phyloP scores from a whole-genome alignment of 139 green algal species.

The Chlamydomonas urium region DNA sequence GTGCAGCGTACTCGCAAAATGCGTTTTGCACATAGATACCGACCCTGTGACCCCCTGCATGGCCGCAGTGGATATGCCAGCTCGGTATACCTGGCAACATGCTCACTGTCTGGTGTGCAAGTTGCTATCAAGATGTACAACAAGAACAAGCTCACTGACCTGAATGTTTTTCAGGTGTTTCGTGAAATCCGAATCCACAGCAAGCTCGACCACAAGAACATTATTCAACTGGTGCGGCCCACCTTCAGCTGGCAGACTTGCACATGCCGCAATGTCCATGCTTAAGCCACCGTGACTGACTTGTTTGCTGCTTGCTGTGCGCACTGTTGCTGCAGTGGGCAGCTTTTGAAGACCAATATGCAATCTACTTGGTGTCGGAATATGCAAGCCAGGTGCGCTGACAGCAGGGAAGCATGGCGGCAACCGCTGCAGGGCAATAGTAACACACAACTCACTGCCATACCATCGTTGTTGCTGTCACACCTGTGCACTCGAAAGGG shows the following conservation, averaged over 20 bases:
- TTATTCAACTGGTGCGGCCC: conserved; percentile 53
- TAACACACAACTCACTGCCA: too few species aligned
- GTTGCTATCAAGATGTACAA: conserved; percentile 52
- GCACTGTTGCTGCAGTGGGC: conserved; percentile 51
- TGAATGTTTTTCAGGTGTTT: conserved; percentile 49
- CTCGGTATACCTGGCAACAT: conserved; percentile 46
- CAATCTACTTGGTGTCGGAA: conserved; percentile 38
- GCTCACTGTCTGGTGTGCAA: conserved; percentile 28
- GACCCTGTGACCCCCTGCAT: too few species aligned
- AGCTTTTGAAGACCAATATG: conserved; percentile 51
- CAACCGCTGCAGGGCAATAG: too few species aligned
- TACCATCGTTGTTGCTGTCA: too few species aligned
- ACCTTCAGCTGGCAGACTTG: too few species aligned
- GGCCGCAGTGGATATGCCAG: conserved; percentile 47
- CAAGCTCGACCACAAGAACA: conserved; percentile 47
- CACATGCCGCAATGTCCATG: too few species aligned
- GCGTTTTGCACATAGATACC: too few species aligned
- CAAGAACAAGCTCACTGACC: conserved; percentile 42
- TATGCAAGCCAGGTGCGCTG: conserved; percentile 25
- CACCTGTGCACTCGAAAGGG: conserved; percentile 24
- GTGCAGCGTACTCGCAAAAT: too few species aligned
- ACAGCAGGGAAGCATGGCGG: too few species aligned
- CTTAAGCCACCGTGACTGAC: too few species aligned
- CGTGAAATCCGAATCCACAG: conserved; percentile 54
- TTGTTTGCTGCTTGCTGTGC: too few species aligned